These are phyloP conservation scores for Dioszegia crocea DNA, from an alignment of 768 basidiomycete genomes.

Conservation along the genomic window DNA sequence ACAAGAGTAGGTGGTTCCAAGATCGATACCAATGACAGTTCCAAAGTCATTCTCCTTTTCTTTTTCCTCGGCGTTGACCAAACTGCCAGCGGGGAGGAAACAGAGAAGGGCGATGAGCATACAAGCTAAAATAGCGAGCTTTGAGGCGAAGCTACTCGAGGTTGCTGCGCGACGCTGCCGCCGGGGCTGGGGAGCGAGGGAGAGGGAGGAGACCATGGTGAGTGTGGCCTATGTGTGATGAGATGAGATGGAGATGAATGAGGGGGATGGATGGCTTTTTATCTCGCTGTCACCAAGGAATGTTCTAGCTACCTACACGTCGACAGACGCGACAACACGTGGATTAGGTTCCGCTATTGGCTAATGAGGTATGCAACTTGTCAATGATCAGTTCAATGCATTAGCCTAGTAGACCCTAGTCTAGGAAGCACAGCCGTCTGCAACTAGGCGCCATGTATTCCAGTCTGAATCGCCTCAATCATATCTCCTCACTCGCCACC, in stretches of 20 bases:
- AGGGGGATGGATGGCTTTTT: conserved; percentile 3
- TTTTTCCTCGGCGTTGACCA: conserved; percentile 61
- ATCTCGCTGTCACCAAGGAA: conserved; percentile 16
- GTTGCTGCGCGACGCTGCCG: conserved; percentile 18
- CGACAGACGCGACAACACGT: conserved; percentile 2
- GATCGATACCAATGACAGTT: conserved; percentile 79
- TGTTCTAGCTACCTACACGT: not conserved
- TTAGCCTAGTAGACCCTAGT: no score
- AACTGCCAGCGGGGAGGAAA: conserved; percentile 62
- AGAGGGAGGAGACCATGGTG: conserved; percentile 35
- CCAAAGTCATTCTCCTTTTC: conserved; percentile 69
- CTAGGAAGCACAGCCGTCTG: no score
- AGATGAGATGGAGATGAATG: conserved; percentile 1
- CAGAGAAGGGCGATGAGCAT: conserved; percentile 65
- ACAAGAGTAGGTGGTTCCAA: conserved; percentile 95
- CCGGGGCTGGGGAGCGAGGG: conserved; percentile 27
- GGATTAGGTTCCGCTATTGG: no score
- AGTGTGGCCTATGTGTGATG: no score
- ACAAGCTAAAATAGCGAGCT: conserved; percentile 53
- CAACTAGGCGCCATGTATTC: conserved; percentile 46
- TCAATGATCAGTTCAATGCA: no score
- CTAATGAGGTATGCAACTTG: no score
- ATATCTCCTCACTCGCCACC: conserved; percentile 37
- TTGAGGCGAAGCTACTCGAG: conserved; percentile 31
- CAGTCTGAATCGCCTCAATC: conserved; percentile 35